Conservation (phyloP, 2,329 filamentous ascomycete species). For the Volutella citrinella region DNA sequence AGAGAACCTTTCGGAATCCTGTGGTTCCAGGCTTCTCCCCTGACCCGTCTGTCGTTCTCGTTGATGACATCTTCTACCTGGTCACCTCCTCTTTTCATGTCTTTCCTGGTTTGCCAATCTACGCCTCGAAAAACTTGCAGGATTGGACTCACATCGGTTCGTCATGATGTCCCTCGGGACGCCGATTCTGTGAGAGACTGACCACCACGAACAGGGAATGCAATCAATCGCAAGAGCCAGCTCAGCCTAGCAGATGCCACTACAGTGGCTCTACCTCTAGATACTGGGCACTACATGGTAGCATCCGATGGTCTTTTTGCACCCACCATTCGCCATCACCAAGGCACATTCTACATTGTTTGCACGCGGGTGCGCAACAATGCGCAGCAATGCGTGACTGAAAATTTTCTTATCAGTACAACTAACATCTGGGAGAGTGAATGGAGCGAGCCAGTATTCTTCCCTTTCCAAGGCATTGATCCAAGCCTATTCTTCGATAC, state of each 20-base stretch:
- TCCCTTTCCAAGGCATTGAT: constrained; percentile 25
- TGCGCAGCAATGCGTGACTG: neutral
- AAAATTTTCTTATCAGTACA: constrained; percentile 6
- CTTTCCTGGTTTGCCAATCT: constrained; percentile 9
- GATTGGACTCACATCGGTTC: constrained; percentile 10
- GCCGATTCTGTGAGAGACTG: too few species aligned
- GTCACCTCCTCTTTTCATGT: constrained; percentile 10
- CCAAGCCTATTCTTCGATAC: constrained; percentile 11
- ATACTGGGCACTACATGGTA: neutral
- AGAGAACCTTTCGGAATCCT: constrained; percentile 9
- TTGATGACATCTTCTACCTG: constrained; percentile 4
- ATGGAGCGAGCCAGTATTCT: constrained; percentile 6
- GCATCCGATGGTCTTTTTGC: constrained; percentile 8
- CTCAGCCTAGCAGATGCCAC: neutral
- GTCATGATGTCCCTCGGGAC: neutral
- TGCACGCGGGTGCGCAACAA: constrained; percentile 2
- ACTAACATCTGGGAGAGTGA: constrained; percentile 6
- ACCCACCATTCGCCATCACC: constrained; percentile 6
- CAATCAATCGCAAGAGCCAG: constrained; percentile 2
- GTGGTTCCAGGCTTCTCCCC: constrained; percentile 10
- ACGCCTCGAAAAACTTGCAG: constrained; percentile 3
- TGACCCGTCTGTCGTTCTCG: constrained; percentile 4
- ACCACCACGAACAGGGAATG: neutral
- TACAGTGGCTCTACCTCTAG: neutral
- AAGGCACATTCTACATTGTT: constrained; percentile 5